Conservation (phyloP, 2,329 filamentous ascomycete genomes). For the Westerdykella ornata region DNA sequence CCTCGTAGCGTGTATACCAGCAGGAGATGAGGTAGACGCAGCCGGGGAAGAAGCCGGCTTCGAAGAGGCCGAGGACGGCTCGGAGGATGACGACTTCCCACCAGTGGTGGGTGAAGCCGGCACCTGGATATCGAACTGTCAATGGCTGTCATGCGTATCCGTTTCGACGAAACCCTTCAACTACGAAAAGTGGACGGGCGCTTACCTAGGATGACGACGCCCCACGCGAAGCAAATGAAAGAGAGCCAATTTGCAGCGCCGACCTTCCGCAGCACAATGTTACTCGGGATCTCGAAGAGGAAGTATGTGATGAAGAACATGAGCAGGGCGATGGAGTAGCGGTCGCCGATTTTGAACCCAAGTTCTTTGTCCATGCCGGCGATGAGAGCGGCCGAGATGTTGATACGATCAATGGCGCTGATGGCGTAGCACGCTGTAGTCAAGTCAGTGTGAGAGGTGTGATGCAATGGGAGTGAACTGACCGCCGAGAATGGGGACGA, state of each 20-base stretch:
- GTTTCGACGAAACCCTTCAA: too few species aligned
- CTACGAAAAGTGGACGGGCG: background rate
- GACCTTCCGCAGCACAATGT: slow-evolving; percentile 42
- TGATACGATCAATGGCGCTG: slow-evolving; percentile 17
- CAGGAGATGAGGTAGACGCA: slow-evolving; percentile 14
- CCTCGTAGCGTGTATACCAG: slow-evolving; percentile 46
- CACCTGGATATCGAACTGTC: slow-evolving; percentile 1
- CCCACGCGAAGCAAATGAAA: slow-evolving; percentile 17
- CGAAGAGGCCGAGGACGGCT: slow-evolving; percentile 17
- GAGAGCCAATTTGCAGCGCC: slow-evolving; percentile 19
- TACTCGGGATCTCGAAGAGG: slow-evolving; percentile 47
- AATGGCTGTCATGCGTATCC: background rate
- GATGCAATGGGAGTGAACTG: slow-evolving; percentile 11
- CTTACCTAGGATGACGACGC: slow-evolving; percentile 12
- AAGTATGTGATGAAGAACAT: slow-evolving; percentile 51
- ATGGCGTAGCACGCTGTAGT: slow-evolving; percentile 15
- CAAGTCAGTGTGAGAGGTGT: slow-evolving; percentile 8
- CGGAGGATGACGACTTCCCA: slow-evolving; percentile 16
- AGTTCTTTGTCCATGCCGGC: slow-evolving; percentile 45
- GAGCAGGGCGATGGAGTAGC: slow-evolving; percentile 46
- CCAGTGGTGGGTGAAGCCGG: slow-evolving; percentile 16
- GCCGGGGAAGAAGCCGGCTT: slow-evolving; percentile 12
- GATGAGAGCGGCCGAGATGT: slow-evolving; percentile 26
- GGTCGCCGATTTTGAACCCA: slow-evolving; percentile 33
- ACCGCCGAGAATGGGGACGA: slow-evolving; percentile 23